Evolutionary conservation across 352 stramenopile species (phyloP).

Genomic region (Aphanomyces euteiches): DNA sequence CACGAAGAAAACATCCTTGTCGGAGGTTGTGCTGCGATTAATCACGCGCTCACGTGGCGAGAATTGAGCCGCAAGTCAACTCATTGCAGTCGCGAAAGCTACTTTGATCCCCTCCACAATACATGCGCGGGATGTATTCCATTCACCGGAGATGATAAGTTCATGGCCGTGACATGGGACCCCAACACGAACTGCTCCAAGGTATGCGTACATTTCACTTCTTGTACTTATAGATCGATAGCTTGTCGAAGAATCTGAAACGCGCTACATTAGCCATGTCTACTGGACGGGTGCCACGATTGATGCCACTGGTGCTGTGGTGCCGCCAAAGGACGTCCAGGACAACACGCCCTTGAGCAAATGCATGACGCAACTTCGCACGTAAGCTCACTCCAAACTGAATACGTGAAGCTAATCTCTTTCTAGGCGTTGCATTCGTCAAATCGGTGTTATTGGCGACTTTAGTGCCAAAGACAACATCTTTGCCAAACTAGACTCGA

Average conservation of each 20-base stretch:
- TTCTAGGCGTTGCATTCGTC: constrained; percentile 1
- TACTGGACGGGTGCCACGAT: neutral
- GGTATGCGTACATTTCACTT: neutral
- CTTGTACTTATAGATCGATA: neutral
- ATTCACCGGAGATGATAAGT: neutral
- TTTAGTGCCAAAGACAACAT: neutral
- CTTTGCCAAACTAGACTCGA: neutral
- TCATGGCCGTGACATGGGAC: constrained; percentile 15
- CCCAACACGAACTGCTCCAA: constrained; percentile 1
- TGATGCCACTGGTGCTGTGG: neutral
- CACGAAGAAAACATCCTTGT: constrained; percentile 7
- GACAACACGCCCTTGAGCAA: neutral
- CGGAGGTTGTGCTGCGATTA: constrained; percentile 14
- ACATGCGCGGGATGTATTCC: neutral
- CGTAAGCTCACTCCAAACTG: neutral
- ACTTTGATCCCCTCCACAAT: constrained; percentile 18
- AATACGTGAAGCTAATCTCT: neutral
- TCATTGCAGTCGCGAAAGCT: neutral
- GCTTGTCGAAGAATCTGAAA: constrained; percentile 6
- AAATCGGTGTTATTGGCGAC: constrained; percentile 20
- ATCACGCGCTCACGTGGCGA: constrained; percentile 20
- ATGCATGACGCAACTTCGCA: constrained; percentile 15
- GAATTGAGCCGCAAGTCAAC: constrained; percentile 10
- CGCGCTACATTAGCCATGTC: constrained; percentile 4
- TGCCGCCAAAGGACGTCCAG: neutral